Evolutionary conservation across 2,329 filamentous ascomycete species (phyloP).

Genomic region (Neopestalotiopsis clavispora): DNA sequence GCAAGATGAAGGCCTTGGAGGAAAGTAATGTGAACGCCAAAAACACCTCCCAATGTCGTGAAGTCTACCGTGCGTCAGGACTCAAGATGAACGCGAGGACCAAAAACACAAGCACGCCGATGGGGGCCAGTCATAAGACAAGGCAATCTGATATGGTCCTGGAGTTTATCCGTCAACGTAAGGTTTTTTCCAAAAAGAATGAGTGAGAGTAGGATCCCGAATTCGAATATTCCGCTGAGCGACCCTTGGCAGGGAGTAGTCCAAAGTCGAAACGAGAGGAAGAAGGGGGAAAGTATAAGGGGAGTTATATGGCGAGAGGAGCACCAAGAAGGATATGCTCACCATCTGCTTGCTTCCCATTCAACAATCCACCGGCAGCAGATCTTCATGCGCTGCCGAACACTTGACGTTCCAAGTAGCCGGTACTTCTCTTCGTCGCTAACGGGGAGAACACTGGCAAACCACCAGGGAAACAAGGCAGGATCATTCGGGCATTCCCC

Average conservation of each 20-base stretch:
- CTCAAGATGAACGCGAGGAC: conserved; percentile 8
- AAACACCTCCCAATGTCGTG: conserved; percentile 9
- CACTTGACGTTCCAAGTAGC: conserved; percentile 74
- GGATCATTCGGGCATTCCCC: conserved; percentile 80
- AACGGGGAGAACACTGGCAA: conserved; percentile 81
- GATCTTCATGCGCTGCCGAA: conserved; percentile 82
- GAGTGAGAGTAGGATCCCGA: background rate
- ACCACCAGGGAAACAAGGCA: conserved; percentile 86
- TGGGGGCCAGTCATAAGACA: conserved; percentile 20
- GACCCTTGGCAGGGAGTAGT: background rate
- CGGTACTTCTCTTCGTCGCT: conserved; percentile 80
- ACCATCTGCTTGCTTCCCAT: conserved; percentile 75
- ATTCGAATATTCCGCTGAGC: background rate
- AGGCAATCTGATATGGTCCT: conserved; percentile 21
- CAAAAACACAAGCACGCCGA: conserved; percentile 14
- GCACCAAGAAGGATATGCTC: conserved; percentile 40
- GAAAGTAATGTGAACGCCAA: background rate
- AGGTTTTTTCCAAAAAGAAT: background rate
- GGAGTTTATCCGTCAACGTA: conserved; percentile 11
- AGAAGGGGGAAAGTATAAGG: background rate
- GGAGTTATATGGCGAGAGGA: conserved; percentile 7
- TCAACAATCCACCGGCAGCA: conserved; percentile 79
- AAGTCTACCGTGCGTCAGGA: background rate
- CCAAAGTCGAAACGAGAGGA: background rate
- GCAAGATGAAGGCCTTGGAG: conserved; percentile 1